Evolutionary conservation across 345 rosid genomes (phyloP).

Genomic region (Dipteronia sinensis): DNA sequence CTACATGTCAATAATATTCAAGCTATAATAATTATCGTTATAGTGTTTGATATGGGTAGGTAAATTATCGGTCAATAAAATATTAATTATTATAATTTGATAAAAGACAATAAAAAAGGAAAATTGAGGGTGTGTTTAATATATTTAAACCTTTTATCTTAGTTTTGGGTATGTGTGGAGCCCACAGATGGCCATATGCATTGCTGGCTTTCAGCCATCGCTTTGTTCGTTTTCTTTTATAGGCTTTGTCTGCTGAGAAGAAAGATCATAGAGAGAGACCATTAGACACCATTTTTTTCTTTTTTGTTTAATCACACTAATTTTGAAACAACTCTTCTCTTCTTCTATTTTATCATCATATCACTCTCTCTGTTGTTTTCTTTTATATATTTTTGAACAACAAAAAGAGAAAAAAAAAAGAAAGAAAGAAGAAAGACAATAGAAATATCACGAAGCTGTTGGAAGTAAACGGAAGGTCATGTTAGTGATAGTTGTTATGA

Average conservation of each 20-base stretch:
- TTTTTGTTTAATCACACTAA: slow-evolving; percentile 29
- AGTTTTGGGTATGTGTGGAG: slow-evolving; percentile 28
- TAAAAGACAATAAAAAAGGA: neutral
- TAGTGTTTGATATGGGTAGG: no score
- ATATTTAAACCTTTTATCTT: no score
- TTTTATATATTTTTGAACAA: neutral
- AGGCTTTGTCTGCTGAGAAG: slow-evolving; percentile 26
- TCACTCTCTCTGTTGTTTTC: neutral
- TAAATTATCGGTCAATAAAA: no score
- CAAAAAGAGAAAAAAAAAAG: neutral
- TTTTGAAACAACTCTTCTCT: slow-evolving; percentile 10
- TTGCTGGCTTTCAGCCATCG: slow-evolving; percentile 47
- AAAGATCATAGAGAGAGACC: slow-evolving; percentile 20
- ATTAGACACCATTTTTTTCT: slow-evolving; percentile 16
- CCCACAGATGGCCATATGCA: slow-evolving; percentile 41
- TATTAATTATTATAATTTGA: no score
- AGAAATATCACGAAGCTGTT: neutral
- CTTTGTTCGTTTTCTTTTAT: slow-evolving; percentile 39
- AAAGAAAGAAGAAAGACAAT: neutral
- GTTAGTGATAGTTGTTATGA: slow-evolving; percentile 20
- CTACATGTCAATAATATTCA: no score
- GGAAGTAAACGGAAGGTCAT: neutral
- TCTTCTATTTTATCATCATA: neutral
- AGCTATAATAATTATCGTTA: no score
- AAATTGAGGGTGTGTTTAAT: neutral